Conservation (phyloP, 192 early-diverging fungal genomes). For the Backusella tarrabulga region DNA sequence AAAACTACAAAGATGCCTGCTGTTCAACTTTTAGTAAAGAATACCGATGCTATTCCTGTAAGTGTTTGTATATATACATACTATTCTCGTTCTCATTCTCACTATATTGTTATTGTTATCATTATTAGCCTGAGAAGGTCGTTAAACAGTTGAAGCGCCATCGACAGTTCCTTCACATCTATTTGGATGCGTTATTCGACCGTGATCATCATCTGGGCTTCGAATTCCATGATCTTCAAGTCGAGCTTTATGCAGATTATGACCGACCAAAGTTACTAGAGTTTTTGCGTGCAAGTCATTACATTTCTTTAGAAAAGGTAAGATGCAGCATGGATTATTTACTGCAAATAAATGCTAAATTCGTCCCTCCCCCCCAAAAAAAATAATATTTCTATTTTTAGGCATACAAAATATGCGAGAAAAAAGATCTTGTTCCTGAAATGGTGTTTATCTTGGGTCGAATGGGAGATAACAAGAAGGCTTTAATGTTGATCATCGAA, state of each 20-base stretch:
- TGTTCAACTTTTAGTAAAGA: constrained; percentile 79
- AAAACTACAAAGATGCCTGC: constrained; percentile 46
- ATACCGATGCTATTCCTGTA: constrained; percentile 84
- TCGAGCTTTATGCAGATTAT: constrained; percentile 93
- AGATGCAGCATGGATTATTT: not conserved
- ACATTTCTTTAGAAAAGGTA: constrained; percentile 76
- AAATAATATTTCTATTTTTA: constrained; percentile 30
- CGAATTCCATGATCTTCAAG: constrained; percentile 75
- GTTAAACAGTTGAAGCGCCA: constrained; percentile 68
- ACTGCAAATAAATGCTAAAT: constrained; percentile 13
- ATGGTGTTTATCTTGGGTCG: constrained; percentile 98
- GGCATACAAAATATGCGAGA: constrained; percentile 82
- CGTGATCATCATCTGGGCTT: constrained; percentile 65
- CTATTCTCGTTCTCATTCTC: not conserved
- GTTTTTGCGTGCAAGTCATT: constrained; percentile 82
- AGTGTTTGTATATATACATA: constrained; percentile 1
- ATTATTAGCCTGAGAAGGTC: constrained; percentile 53
- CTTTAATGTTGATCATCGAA: constrained; percentile 92
- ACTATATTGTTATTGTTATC: not conserved
- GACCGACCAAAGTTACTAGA: constrained; percentile 70
- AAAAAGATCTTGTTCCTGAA: constrained; percentile 88
- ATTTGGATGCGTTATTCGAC: constrained; percentile 87
- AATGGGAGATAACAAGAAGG: constrained; percentile 95
- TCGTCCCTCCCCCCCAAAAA: not conserved
- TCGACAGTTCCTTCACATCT: constrained; percentile 75